Evolutionary conservation across 805 yeast species (phyloP).

Genomic region (Dipodascus geniculatus): DNA sequence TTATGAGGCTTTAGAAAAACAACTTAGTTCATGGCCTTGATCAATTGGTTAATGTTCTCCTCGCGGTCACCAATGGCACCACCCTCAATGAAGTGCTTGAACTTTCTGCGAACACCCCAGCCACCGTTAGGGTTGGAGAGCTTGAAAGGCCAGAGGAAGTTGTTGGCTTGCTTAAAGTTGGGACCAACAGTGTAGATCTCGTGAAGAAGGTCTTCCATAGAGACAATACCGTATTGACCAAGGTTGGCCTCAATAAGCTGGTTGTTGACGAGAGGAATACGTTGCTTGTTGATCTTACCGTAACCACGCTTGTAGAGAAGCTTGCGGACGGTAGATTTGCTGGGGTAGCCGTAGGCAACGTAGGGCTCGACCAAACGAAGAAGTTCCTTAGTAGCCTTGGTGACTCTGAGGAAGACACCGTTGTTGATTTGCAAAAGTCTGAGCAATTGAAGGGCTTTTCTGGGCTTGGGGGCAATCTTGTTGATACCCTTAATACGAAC

Average conservation of each 20-base stretch:
- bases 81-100: constrained; percentile 77
- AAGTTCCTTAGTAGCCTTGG: constrained; percentile 71
- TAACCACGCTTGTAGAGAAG: constrained; percentile 74
- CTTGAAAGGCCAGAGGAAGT: constrained; percentile 81
- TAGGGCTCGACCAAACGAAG: constrained; percentile 71
- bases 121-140: constrained; percentile 76
- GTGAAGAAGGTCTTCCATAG: constrained; percentile 69
- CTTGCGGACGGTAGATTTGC: constrained; percentile 59
- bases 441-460: constrained; percentile 68
- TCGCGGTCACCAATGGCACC: constrained; percentile 81
- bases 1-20: background rate
- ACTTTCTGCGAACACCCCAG: constrained; percentile 71
- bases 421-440: constrained; percentile 72
- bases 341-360: constrained; percentile 76
- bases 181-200: constrained; percentile 77
- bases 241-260: constrained; percentile 56
- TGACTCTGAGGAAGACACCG: constrained; percentile 66
- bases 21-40: constrained; percentile 56
- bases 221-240: constrained; percentile 65
- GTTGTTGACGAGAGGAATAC: constrained; percentile 61
- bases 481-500: constrained; percentile 98
- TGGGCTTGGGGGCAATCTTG: constrained; percentile 77
- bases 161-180: constrained; percentile 75
- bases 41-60: constrained; percentile 63
- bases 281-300: constrained; percentile 74